These are phyloP conservation scores for Crithidia bombi DNA, from an alignment of 208 protist genomes.

Conservation along the genomic window DNA sequence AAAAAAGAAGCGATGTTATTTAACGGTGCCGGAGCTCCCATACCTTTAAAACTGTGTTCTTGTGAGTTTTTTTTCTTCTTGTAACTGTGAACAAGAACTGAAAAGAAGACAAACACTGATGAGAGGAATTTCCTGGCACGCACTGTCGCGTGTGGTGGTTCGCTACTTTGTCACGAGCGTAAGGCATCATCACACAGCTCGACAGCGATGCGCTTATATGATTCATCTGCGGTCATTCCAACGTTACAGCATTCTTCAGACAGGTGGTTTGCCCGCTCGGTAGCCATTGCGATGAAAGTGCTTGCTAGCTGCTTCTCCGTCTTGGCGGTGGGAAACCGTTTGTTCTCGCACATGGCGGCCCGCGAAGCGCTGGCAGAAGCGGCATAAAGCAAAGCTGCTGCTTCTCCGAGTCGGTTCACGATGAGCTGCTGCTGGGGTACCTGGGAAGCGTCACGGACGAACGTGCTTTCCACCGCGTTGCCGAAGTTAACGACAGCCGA, in stretches of 20 bases:
- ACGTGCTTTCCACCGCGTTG: slow-evolving; percentile 77
- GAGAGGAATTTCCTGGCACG: too few relatives aligned
- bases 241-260: slow-evolving; percentile 72
- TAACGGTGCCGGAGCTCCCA: too few relatives aligned
- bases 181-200: slow-evolving; percentile 78
- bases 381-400: slow-evolving; percentile 76
- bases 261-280: slow-evolving; percentile 51
- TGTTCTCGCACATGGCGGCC: slow-evolving; percentile 68
- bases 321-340: slow-evolving; percentile 69
- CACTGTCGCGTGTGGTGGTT: neutral
- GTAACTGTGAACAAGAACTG: too few relatives aligned
- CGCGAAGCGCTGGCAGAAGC: slow-evolving; percentile 83
- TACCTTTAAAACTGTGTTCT: too few relatives aligned
- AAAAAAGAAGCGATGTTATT: too few relatives aligned
- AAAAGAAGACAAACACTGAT: too few relatives aligned
- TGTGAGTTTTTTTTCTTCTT: too few relatives aligned
- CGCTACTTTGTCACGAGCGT: slow-evolving; percentile 25
- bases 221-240: slow-evolving; percentile 83
- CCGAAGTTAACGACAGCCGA: slow-evolving; percentile 81
- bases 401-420: slow-evolving; percentile 84
- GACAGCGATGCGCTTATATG: slow-evolving; percentile 82
- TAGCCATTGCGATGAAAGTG: slow-evolving; percentile 67
- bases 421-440: slow-evolving; percentile 78
- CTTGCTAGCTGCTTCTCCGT: slow-evolving; percentile 73
- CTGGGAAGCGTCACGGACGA: slow-evolving; percentile 75